These are phyloP conservation scores for Helicostylum pulchrum DNA, from an alignment of 192 early-diverging fungal species.

Conservation along the genomic window DNA sequence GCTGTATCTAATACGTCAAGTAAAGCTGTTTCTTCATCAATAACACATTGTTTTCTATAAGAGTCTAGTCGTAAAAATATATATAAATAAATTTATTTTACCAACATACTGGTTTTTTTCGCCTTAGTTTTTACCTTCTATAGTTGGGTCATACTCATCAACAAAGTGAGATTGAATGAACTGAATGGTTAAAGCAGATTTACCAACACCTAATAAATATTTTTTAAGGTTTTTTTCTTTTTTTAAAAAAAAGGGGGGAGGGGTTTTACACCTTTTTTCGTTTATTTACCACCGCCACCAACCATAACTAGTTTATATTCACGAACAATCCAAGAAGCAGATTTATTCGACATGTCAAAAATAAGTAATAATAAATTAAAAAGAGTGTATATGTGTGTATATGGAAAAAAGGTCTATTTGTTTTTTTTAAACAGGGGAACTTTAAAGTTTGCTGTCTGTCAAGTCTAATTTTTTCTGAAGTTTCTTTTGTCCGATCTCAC, in stretches of 20 bases:
- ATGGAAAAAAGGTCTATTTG: too few species aligned
- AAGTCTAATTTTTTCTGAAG: neutral
- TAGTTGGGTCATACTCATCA: conserved; percentile 95
- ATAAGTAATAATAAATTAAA: too few species aligned
- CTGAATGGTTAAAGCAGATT: conserved; percentile 83
- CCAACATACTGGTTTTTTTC: neutral
- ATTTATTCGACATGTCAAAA: conserved; percentile 13
- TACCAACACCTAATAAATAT: conserved; percentile 58
- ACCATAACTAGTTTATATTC: conserved; percentile 80
- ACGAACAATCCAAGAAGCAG: conserved; percentile 37
- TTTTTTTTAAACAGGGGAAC: too few species aligned
- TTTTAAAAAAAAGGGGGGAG: neutral
- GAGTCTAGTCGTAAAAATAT: conserved; percentile 56
- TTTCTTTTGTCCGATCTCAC: conserved; percentile 4
- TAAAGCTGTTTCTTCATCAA: conserved; percentile 83
- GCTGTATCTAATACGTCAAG: conserved; percentile 95
- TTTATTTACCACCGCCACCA: conserved; percentile 67
- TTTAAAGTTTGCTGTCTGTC: neutral
- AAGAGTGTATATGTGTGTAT: too few species aligned
- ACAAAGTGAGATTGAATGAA: conserved; percentile 84
- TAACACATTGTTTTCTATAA: conserved; percentile 93
- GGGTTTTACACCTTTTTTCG: neutral
- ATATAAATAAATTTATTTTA: too few species aligned
- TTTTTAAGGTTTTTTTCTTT: neutral
- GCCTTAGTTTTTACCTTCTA: conserved; percentile 64